phyloP scores from a whole-genome alignment of 768 basidiomycete species.

The Tephrocybe sp. region DNA sequence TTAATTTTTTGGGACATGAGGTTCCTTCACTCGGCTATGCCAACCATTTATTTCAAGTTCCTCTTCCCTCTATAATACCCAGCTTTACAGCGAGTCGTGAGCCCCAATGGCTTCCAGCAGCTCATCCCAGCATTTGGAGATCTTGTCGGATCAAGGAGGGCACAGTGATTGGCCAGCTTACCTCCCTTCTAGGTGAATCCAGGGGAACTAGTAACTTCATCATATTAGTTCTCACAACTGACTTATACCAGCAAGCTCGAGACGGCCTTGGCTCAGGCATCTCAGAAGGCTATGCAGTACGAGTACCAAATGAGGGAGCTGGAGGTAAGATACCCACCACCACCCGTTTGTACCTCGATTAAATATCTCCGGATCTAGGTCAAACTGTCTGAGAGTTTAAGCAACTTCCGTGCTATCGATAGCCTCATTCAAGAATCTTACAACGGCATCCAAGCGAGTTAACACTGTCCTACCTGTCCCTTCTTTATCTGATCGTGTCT shows the following conservation, averaged over 20 bases:
- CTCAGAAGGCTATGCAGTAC: conserved; percentile 44
- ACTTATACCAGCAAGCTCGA: conserved; percentile 40
- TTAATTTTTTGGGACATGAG: conserved; percentile 20
- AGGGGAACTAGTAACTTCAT: neutral
- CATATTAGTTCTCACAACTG: conserved; percentile 3
- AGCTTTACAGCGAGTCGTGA: conserved; percentile 4
- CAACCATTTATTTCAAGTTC: conserved; percentile 12
- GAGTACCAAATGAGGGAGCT: conserved; percentile 61
- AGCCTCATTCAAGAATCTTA: conserved; percentile 64
- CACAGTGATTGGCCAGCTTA: conserved; percentile 16
- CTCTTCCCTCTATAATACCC: conserved; percentile 12
- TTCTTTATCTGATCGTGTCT: neutral
- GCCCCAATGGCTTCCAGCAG: conserved; percentile 16
- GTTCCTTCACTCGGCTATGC: conserved; percentile 21
- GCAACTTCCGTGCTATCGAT: conserved; percentile 75
- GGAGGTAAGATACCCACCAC: conserved; percentile 38
- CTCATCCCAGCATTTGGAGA: conserved; percentile 15
- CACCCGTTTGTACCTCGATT: neutral
- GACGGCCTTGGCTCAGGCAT: conserved; percentile 40
- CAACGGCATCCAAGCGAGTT: conserved; percentile 55
- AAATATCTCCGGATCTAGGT: conserved; percentile 44
- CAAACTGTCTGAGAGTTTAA: conserved; percentile 65
- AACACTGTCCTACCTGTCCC: neutral
- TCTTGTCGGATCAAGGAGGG: neutral
- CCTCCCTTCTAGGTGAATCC: conserved; percentile 19